Percentiles rank a stretch among this genome's conserved stretches.
phyloP scores from a whole-genome alignment of 805 yeast genomes.

The Saccharomycopsis javanensis region DNA sequence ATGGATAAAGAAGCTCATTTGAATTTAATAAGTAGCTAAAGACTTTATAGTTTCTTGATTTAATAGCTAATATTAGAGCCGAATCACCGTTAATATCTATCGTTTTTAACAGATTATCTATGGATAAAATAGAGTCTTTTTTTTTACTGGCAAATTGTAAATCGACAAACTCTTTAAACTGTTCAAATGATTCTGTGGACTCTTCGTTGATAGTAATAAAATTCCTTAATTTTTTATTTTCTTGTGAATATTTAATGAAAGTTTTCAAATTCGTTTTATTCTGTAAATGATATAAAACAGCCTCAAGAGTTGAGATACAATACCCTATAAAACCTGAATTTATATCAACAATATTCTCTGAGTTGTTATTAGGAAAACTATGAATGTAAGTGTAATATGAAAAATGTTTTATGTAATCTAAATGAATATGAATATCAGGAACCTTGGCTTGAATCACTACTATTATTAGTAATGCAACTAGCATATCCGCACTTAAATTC shows the following conservation, averaged over 20 bases:
- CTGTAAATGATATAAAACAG: conserved; percentile 58
- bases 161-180: neutral
- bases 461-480: conserved; percentile 62
- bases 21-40: conserved; percentile 38
- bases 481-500: conserved; percentile 68
- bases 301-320: conserved; percentile 75
- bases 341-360: conserved; percentile 17
- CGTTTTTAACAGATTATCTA: conserved; percentile 29
- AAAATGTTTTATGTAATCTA: conserved; percentile 57
- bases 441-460: conserved; percentile 59
- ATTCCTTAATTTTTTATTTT: conserved; percentile 47
- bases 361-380: conserved; percentile 18
- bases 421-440: conserved; percentile 48
- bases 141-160: neutral
- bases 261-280: conserved; percentile 29
- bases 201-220: conserved; percentile 32
- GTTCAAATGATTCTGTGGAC: neutral
- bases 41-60: conserved; percentile 34
- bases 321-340: conserved; percentile 58
- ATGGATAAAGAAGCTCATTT: conserved; percentile 40
- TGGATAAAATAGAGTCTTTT: conserved; percentile 18
- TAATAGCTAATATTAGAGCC: conserved; percentile 52
- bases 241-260: conserved; percentile 33
- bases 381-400: conserved; percentile 33
- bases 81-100: conserved; percentile 60